These are phyloP conservation scores for Penicillium nucicola DNA, from an alignment of 495 filamentous ascomycete species.

Conservation along the genomic window DNA sequence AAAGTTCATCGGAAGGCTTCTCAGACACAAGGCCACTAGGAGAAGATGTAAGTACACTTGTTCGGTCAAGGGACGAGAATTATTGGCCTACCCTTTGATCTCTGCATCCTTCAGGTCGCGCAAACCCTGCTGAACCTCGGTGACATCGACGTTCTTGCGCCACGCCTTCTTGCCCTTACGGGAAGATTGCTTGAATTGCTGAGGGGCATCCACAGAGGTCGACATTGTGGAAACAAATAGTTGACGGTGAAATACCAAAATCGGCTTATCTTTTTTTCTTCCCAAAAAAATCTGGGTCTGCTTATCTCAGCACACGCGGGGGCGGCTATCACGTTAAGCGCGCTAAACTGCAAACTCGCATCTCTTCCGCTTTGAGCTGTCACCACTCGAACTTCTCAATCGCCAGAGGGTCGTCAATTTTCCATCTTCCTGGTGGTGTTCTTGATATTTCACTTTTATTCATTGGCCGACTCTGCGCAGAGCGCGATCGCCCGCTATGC, in stretches of 20 bases:
- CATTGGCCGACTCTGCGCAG: background rate
- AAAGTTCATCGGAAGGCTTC: constrained; percentile 74
- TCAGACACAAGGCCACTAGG: constrained; percentile 78
- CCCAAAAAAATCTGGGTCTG: constrained; percentile 30
- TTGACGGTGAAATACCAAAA: constrained; percentile 2
- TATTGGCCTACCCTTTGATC: constrained; percentile 68
- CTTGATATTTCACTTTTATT: background rate
- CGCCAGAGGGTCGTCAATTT: constrained; percentile 11
- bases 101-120: constrained; percentile 82
- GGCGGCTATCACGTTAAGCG: constrained; percentile 13
- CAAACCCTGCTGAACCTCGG: constrained; percentile 78
- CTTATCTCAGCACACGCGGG: constrained; percentile 34
- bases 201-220: constrained; percentile 42
- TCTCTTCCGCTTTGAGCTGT: constrained; percentile 19
- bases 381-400: constrained; percentile 12
- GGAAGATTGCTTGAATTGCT: constrained; percentile 75
- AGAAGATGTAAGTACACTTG: constrained; percentile 4
- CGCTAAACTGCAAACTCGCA: constrained; percentile 22
- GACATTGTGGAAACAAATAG: constrained; percentile 31
- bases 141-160: constrained; percentile 95
- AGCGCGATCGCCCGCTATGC: constrained; percentile 55
- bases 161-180: constrained; percentile 98
- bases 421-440: constrained; percentile 13
- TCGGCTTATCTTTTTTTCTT: constrained; percentile 27
- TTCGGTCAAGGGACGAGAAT: background rate